These are phyloP conservation scores for Aristolochia californica DNA, from an alignment of 164 flowering plant species.

Conservation along the genomic window DNA sequence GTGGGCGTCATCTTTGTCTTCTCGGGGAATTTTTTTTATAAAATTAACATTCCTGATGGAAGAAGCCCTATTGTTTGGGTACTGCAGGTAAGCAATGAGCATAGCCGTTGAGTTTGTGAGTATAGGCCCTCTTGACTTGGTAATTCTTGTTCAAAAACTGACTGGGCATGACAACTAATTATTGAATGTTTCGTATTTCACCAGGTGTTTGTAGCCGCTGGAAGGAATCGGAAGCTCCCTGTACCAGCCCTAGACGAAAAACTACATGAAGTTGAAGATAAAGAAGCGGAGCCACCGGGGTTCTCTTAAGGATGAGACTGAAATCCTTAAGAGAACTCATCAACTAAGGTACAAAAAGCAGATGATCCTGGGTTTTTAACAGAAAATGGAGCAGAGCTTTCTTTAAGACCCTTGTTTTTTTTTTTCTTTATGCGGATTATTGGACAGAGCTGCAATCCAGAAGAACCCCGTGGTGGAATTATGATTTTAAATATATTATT, in stretches of 20 bases:
- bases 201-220: conserved; percentile 58
- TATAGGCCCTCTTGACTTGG: too few relatives aligned
- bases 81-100: conserved; percentile 31
- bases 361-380: too few relatives aligned
- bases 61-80: conserved; percentile 44
- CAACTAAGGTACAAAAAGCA: conserved; percentile 37
- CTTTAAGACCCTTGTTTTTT: too few relatives aligned
- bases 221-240: conserved; percentile 36
- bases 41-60: conserved; percentile 31
- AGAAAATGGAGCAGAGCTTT: too few relatives aligned
- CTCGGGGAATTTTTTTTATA: conserved; percentile 47
- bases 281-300: conserved; percentile 38
- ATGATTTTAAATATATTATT: too few relatives aligned
- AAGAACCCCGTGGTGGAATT: conserved; percentile 10
- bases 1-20: conserved; percentile 24
- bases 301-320: conserved; percentile 15
- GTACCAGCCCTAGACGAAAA: conserved; percentile 30
- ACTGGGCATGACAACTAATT: background rate
- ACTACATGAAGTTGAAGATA: conserved; percentile 42
- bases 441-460: conserved; percentile 50
- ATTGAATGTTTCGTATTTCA: background rate
- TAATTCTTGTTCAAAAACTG: too few relatives aligned
- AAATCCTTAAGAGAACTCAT: conserved; percentile 44
- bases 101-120: too few relatives aligned
- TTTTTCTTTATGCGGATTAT: conserved; percentile 22